A percentile compares a stretch with the other conserved stretches of the same genome.
These are phyloP conservation scores for Pichia sp. DNA, from an alignment of 1,139 yeast species.

Conservation along the genomic window DNA sequence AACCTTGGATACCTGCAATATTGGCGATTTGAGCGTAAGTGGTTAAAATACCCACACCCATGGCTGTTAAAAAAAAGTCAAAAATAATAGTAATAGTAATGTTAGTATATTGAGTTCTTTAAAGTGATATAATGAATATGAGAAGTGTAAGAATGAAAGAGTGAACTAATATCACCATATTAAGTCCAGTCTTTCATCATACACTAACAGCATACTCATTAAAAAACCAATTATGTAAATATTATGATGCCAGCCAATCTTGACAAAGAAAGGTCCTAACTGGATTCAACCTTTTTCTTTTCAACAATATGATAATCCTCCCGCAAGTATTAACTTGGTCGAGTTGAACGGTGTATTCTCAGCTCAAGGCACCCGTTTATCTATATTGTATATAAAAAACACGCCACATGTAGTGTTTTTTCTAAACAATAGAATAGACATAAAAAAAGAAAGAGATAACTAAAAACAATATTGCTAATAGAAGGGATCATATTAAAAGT, in stretches of 20 bases:
- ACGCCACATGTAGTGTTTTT: too few relatives aligned
- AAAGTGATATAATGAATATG: too few relatives aligned
- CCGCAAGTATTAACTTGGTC: constrained; percentile 84
- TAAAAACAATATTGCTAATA: neutral
- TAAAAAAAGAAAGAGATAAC: neutral
- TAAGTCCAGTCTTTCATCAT: too few relatives aligned
- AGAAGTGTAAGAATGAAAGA: too few relatives aligned
- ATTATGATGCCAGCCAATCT: too few relatives aligned
- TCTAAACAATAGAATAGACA: too few relatives aligned
- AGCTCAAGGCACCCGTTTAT: constrained; percentile 57
- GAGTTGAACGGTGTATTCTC: constrained; percentile 80
- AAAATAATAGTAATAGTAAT: neutral
- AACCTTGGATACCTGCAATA: constrained; percentile 79
- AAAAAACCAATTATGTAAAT: too few relatives aligned
- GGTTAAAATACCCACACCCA: constrained; percentile 86
- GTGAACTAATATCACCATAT: too few relatives aligned
- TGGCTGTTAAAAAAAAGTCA: constrained; percentile 39
- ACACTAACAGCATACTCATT: too few relatives aligned
- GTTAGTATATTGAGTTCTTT: constrained; percentile 9
- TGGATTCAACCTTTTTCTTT: constrained; percentile 11
- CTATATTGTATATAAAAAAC: constrained; percentile 24
- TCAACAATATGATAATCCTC: constrained; percentile 51
- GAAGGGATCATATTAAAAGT: neutral
- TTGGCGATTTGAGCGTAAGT: constrained; percentile 87
- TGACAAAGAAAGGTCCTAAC: neutral